These are phyloP conservation scores for Thymus quinquecostatus DNA, from an alignment of 257 asterid species.

Conservation along the genomic window DNA sequence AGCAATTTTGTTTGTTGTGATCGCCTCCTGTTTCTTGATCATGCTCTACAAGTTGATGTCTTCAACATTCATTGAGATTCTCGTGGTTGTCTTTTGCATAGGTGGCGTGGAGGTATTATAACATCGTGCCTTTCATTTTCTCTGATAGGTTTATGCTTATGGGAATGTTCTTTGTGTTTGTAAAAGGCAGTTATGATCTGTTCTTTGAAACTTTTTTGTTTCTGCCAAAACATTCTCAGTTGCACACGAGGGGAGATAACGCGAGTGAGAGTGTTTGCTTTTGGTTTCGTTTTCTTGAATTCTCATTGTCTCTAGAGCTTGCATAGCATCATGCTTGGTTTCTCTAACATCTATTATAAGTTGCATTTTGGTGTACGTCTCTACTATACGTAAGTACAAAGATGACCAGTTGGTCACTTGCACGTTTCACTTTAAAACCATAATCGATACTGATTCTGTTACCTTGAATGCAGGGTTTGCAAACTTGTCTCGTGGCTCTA, in stretches of 20 bases:
- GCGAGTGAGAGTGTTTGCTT: not conserved
- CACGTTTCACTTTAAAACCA: slow-evolving; percentile 6
- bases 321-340: not conserved
- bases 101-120: slow-evolving; percentile 93
- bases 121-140: slow-evolving; percentile 5
- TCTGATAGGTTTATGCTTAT: slow-evolving; percentile 3
- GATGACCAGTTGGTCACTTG: not conserved
- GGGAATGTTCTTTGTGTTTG: not conserved
- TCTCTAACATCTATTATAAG: not conserved
- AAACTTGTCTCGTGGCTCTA: slow-evolving; percentile 87
- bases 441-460: slow-evolving; percentile 33
- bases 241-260: not conserved
- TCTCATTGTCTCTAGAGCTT: not conserved
- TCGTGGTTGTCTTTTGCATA: slow-evolving; percentile 88
- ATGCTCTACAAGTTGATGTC: slow-evolving; percentile 97
- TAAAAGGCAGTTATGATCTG: not conserved
- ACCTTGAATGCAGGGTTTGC: slow-evolving; percentile 73
- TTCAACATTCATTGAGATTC: slow-evolving; percentile 76
- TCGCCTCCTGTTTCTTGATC: slow-evolving; percentile 89
- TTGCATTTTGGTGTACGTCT: not conserved
- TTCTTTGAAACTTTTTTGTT: not conserved
- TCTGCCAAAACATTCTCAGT: slow-evolving; percentile 3
- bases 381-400: not conserved
- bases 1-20: slow-evolving; percentile 74
- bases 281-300: not conserved